Conservation (phyloP, 495 filamentous ascomycete genomes). For the Letharia lupina region DNA sequence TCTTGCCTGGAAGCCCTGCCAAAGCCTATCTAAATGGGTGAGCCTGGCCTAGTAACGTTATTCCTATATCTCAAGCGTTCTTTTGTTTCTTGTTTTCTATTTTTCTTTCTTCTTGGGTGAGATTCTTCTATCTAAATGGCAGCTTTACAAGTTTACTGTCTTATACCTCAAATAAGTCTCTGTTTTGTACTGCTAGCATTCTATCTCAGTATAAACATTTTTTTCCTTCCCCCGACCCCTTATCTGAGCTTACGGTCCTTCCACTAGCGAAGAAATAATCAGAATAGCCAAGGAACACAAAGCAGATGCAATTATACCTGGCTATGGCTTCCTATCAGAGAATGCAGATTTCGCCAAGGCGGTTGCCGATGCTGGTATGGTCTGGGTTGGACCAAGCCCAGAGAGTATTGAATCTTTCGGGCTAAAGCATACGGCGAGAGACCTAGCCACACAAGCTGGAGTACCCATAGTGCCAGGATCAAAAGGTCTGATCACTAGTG, state of each 20-base stretch:
- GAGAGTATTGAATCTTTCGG: slow-evolving; percentile 48
- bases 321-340: slow-evolving; percentile 53
- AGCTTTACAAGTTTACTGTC: neutral
- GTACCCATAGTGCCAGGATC: slow-evolving; percentile 49
- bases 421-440: slow-evolving; percentile 48
- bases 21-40: slow-evolving; percentile 43
- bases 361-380: slow-evolving; percentile 41
- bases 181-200: neutral
- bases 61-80: neutral
- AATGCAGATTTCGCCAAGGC: slow-evolving; percentile 48
- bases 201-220: neutral
- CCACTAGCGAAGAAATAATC: slow-evolving; percentile 38
- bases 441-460: slow-evolving; percentile 41
- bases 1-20: slow-evolving; percentile 38
- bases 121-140: neutral
- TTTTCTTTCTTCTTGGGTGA: too few relatives aligned
- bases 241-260: slow-evolving; percentile 10
- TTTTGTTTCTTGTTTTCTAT: neutral
- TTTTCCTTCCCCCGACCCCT: neutral
- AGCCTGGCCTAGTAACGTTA: slow-evolving; percentile 1
- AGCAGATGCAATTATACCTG: slow-evolving; percentile 45
- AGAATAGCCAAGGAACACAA: slow-evolving; percentile 37
- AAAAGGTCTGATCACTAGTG: slow-evolving; percentile 37
- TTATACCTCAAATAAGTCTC: neutral
- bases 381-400: slow-evolving; percentile 46